A percentile compares a stretch with the other conserved stretches of the same genome.
These are phyloP conservation scores for Oldenlandia corymbosa DNA, from an alignment of 257 asterid species.

Conservation along the genomic window DNA sequence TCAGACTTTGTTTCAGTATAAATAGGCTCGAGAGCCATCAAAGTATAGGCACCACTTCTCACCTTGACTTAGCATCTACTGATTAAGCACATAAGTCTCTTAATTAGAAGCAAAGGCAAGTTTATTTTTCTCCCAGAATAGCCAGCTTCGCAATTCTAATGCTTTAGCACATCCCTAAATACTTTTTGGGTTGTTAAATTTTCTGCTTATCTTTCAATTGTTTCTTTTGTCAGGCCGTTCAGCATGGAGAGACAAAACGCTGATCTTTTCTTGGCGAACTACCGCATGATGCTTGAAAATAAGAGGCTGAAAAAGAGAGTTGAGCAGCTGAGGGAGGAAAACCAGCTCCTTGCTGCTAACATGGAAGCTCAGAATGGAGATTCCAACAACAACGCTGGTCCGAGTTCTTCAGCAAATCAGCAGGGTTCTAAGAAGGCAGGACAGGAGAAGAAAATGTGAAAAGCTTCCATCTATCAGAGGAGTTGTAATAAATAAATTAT, in stretches of 20 bases:
- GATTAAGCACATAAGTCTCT: neutral
- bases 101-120: neutral
- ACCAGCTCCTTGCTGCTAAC: slow-evolving; percentile 35
- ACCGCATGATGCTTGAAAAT: slow-evolving; percentile 40
- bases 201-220: neutral
- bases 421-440: slow-evolving; percentile 19
- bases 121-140: neutral
- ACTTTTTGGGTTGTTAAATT: neutral
- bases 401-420: slow-evolving; percentile 23
- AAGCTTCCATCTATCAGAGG: neutral
- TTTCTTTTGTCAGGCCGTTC: neutral
- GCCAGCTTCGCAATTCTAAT: neutral
- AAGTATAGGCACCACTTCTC: neutral
- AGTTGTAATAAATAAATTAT: too few relatives aligned
- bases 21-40: neutral
- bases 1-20: neutral
- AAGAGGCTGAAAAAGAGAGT: slow-evolving; percentile 49
- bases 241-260: slow-evolving; percentile 46
- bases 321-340: slow-evolving; percentile 41
- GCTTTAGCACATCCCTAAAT: too few relatives aligned
- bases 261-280: slow-evolving; percentile 49
- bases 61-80: neutral
- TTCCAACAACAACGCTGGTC: slow-evolving; percentile 1
- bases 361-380: slow-evolving; percentile 14
- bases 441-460: slow-evolving; percentile 22